Evolutionary conservation across 306 rosid genomes (phyloP).

Genomic region (Quercus bicolor): DNA sequence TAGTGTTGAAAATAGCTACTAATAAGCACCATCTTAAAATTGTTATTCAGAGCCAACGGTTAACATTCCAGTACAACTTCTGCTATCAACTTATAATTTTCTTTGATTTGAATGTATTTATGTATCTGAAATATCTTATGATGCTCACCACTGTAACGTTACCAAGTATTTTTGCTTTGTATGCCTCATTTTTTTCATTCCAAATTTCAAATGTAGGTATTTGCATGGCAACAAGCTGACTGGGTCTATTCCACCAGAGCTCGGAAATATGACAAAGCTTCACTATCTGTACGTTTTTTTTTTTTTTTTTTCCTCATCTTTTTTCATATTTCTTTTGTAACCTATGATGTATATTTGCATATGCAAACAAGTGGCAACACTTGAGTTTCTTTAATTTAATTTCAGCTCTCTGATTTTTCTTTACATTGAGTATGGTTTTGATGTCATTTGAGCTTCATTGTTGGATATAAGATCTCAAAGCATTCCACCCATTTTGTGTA

Average conservation of each 20-base stretch:
- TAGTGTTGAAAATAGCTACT: not conserved
- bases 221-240: slow-evolving; percentile 91
- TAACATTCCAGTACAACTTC: not conserved
- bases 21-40: not conserved
- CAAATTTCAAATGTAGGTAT: slow-evolving; percentile 51
- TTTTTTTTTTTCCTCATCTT: not conserved
- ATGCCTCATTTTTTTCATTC: slow-evolving; percentile 2
- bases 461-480: not conserved
- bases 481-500: not conserved
- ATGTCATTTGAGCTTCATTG: not conserved
- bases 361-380: not conserved
- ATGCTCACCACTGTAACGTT: not conserved
- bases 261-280: slow-evolving; percentile 93
- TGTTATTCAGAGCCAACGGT: not conserved
- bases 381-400: not conserved
- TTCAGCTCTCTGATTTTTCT: not conserved
- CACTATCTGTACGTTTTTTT: slow-evolving; percentile 71
- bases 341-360: not conserved
- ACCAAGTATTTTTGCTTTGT: not conserved
- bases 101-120: not conserved
- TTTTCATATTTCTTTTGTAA: not conserved
- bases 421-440: not conserved
- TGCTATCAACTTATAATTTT: not conserved
- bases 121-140: not conserved
- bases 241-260: slow-evolving; percentile 82